Conservation (phyloP, 352 stramenopile species). For the Thalassiosira mediterranea region DNA sequence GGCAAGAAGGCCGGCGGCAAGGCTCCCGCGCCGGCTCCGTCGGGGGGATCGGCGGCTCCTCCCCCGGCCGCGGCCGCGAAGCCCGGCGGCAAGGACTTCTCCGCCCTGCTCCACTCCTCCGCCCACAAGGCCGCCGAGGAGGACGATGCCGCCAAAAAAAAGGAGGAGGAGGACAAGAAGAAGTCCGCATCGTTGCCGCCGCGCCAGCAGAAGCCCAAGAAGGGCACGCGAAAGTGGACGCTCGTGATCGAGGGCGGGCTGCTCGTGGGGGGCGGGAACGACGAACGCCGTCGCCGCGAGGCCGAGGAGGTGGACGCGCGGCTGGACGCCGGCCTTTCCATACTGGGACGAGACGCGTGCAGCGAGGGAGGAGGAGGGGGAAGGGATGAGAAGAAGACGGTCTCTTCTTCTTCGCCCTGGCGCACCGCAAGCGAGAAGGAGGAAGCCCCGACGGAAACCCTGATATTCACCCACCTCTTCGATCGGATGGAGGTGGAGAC, state of each 20-base stretch:
- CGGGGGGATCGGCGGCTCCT: background rate
- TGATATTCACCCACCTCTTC: slow-evolving; percentile 81
- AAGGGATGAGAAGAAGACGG: slow-evolving; percentile 12
- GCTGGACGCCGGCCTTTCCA: slow-evolving; percentile 33
- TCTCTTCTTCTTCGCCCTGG: slow-evolving; percentile 48
- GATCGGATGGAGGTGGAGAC: slow-evolving; percentile 63
- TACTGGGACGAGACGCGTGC: slow-evolving; percentile 35
- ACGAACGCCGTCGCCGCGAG: too few relatives aligned
- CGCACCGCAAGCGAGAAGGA: slow-evolving; percentile 55
- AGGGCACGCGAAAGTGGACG: slow-evolving; percentile 51
- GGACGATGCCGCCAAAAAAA: background rate
- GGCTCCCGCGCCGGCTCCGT: background rate
- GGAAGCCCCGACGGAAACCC: slow-evolving; percentile 48
- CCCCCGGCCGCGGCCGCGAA: background rate
- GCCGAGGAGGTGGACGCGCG: slow-evolving; percentile 52
- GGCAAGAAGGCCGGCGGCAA: background rate
- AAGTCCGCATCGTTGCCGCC: background rate
- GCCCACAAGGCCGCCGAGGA: slow-evolving; percentile 23
- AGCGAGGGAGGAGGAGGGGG: background rate
- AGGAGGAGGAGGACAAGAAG: background rate
- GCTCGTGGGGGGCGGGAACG: slow-evolving; percentile 70
- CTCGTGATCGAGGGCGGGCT: slow-evolving; percentile 74
- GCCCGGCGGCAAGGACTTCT: slow-evolving; percentile 48
- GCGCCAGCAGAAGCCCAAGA: slow-evolving; percentile 17
- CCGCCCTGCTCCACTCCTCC: slow-evolving; percentile 31